These are phyloP conservation scores for Imleria badia DNA, from an alignment of 768 basidiomycete species.

Conservation along the genomic window DNA sequence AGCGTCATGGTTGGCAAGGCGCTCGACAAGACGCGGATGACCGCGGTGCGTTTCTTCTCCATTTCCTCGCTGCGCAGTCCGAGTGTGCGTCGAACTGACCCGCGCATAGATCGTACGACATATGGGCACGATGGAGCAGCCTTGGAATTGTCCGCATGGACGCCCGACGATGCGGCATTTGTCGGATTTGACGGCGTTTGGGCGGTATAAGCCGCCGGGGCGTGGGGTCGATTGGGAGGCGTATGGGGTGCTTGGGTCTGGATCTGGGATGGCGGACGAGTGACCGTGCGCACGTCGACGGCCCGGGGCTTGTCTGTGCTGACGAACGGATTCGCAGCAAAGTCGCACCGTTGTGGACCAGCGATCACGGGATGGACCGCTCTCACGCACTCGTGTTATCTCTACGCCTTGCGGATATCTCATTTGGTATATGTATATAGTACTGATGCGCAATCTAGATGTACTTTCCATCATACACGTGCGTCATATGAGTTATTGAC, in stretches of 20 bases:
- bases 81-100: neutral
- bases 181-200: constrained; percentile 46
- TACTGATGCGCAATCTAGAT: constrained; percentile 11
- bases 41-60: constrained; percentile 45
- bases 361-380: neutral
- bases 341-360: neutral
- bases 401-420: neutral
- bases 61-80: neutral
- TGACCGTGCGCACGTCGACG: neutral
- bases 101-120: constrained; percentile 63
- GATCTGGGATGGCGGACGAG: neutral
- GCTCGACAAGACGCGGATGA: constrained; percentile 78
- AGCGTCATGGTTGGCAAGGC: constrained; percentile 96
- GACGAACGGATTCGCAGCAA: neutral
- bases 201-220: constrained; percentile 9
- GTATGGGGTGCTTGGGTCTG: constrained; percentile 16
- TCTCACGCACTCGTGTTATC: neutral
- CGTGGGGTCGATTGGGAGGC: constrained; percentile 38
- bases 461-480: neutral
- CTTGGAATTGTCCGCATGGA: constrained; percentile 89
- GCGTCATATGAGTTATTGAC: neutral
- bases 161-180: constrained; percentile 82
- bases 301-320: neutral
- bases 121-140: constrained; percentile 84
- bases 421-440: constrained; percentile 11